Percentiles rank a stretch among this genome's conserved stretches.
These are phyloP conservation scores for Talaromyces sp. DNA, from an alignment of 2,329 filamentous ascomycete species.

Conservation along the genomic window DNA sequence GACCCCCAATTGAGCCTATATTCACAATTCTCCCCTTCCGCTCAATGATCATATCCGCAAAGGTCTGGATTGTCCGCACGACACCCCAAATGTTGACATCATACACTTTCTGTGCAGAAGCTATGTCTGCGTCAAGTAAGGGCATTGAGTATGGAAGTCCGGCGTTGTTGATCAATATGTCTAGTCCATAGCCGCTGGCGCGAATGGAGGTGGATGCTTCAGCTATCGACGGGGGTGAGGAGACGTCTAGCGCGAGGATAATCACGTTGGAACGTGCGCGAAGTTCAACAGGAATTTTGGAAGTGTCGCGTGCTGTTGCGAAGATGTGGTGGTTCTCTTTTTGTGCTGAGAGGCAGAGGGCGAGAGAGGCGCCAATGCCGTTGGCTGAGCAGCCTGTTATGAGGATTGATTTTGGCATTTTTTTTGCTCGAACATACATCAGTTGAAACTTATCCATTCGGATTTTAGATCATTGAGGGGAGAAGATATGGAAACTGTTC, in stretches of 20 bases:
- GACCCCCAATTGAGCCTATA: neutral
- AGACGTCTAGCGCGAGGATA: neutral
- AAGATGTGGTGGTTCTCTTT: neutral
- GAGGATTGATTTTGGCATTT: neutral
- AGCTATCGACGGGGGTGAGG: neutral
- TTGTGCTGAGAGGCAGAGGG: neutral
- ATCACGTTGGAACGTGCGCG: neutral
- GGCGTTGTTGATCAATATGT: neutral
- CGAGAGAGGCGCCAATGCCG: neutral
- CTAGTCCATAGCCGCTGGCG: neutral
- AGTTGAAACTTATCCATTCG: neutral
- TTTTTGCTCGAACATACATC: too few relatives aligned
- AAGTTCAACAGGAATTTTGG: neutral
- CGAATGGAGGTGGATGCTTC: neutral
- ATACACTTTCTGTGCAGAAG: neutral
- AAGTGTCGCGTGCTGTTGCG: neutral
- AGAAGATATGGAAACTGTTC: neutral
- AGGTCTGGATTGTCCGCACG: neutral
- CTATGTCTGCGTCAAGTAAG: neutral
- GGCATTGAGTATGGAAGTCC: neutral
- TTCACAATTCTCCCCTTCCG: neutral
- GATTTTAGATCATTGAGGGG: neutral
- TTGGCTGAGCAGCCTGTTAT: neutral
- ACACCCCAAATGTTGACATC: neutral
- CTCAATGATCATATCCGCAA: neutral